Conservation (phyloP, 495 filamentous ascomycete species). For the Penicillium longicatenatum region DNA sequence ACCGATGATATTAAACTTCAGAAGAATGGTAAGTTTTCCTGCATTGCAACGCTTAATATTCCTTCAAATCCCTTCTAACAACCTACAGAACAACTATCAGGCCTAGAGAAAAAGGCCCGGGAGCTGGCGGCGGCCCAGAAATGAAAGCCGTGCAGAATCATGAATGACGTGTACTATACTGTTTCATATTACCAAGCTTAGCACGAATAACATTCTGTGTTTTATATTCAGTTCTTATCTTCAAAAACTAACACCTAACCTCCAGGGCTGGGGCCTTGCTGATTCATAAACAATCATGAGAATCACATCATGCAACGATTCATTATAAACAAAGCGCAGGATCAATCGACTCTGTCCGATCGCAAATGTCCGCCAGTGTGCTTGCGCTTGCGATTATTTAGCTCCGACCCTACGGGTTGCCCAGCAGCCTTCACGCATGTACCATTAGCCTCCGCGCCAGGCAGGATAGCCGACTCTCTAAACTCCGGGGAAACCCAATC, state of each 20-base stretch:
- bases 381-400: slow-evolving; percentile 33
- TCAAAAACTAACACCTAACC: background rate
- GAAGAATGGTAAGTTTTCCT: slow-evolving; percentile 49
- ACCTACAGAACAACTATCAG: slow-evolving; percentile 40
- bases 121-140: slow-evolving; percentile 39
- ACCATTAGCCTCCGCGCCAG: background rate
- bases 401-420: background rate
- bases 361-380: slow-evolving; percentile 4
- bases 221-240: background rate
- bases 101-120: slow-evolving; percentile 44
- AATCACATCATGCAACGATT: background rate
- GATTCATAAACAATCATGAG: background rate
- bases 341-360: slow-evolving; percentile 4
- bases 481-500: slow-evolving; percentile 44
- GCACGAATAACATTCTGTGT: background rate
- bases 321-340: background rate
- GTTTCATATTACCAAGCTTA: background rate
- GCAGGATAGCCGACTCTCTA: background rate
- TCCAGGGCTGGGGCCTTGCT: background rate
- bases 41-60: too few species aligned
- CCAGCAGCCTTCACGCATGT: background rate
- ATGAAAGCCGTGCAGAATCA: slow-evolving; percentile 7
- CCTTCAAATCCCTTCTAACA: background rate
- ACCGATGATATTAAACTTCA: slow-evolving; percentile 67
- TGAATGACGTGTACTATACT: slow-evolving; percentile 22